Conservation (phyloP, 2,329 filamentous ascomycete species). For the Fusarium vanettenii region DNA sequence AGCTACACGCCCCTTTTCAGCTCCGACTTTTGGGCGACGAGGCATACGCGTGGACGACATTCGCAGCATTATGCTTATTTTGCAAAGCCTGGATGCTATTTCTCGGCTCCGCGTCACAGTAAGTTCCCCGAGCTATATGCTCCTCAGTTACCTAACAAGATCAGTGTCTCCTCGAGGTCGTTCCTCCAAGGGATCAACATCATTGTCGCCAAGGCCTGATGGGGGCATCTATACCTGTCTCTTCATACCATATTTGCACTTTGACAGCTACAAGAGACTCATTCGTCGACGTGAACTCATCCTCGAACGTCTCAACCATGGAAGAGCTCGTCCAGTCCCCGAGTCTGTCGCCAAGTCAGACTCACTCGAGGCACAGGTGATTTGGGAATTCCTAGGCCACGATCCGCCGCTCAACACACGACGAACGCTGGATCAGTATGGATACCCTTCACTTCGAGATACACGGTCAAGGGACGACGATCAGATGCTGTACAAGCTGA, state of each 20-base stretch:
- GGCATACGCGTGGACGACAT: slow-evolving; percentile 61
- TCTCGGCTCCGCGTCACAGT: slow-evolving; percentile 54
- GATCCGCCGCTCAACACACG: slow-evolving; percentile 72
- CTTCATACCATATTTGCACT: slow-evolving; percentile 71
- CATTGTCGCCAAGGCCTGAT: slow-evolving; percentile 44
- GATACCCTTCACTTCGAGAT: slow-evolving; percentile 70
- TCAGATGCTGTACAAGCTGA: slow-evolving; percentile 75
- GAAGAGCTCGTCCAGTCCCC: slow-evolving; percentile 67
- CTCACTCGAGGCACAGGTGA: slow-evolving; percentile 68
- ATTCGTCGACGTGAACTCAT: slow-evolving; percentile 68
- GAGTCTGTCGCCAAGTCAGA: slow-evolving; percentile 63
- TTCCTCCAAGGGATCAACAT: slow-evolving; percentile 42
- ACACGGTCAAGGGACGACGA: slow-evolving; percentile 72
- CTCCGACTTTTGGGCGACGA: slow-evolving; percentile 61
- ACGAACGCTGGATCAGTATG: slow-evolving; percentile 72
- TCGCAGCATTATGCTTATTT: slow-evolving; percentile 62
- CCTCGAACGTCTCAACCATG: slow-evolving; percentile 62
- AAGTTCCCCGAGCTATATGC: slow-evolving; percentile 2
- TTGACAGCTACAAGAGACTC: slow-evolving; percentile 71
- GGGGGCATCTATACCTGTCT: slow-evolving; percentile 58
- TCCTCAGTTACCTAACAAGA: neutral
- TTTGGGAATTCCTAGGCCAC: slow-evolving; percentile 72
- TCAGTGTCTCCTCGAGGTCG: slow-evolving; percentile 52
- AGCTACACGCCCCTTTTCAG: slow-evolving; percentile 56
- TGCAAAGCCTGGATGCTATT: slow-evolving; percentile 61